Evolutionary conservation across 768 basidiomycete species (phyloP), one percentile per base, ranked within the genome.

Genomic region (Hygrophoropsis aurantiaca): DNA sequence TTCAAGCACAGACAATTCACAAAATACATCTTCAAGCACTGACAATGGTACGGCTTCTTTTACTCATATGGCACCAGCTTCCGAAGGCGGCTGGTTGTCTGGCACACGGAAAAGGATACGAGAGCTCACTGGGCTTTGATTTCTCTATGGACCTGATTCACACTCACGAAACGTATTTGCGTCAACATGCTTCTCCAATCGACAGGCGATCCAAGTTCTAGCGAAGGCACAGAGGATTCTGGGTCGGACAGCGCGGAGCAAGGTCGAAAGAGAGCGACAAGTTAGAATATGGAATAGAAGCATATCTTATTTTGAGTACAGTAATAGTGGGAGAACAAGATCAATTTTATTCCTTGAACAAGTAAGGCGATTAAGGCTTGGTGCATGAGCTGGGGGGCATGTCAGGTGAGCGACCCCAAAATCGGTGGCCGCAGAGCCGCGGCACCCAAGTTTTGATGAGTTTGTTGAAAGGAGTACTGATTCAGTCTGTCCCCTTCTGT

Each of bases 21-120:
- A 53, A 48, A 53, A 52, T 53, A 44, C 56, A 55, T 46, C 48
- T 25, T 49, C 59, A 59, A 56, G 57, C 38, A 41, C 50, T 69
- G 73, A 82, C 65, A 85, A 89, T 65, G 89, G 89, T 90, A 87
- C 81, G 88, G 71, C 60, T 69, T 75, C 77, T 74, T 87, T 85
- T 72, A 70, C 73, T 73, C 72, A 72, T 70, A 59, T 75, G 61
- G 69, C 78, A 64, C 71, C 82, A 50, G 67, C 78, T 62, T 71
- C 74, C 59, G 55, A 65, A 61, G 78, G 76, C 70, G 77, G 78
- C 58, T 86, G 85, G 87, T 69, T 82, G 66, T 81, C 81, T 78
- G 80, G 82, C 65, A 70, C 74, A 55, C 82, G 80, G 82, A 73
- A 80, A 69, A 77, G 71, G 68, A 68, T 89, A 59, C 82, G 82